Evolutionary conservation across 2,329 filamentous ascomycete species (phyloP).

Genomic region (Emergomyces orientalis): DNA sequence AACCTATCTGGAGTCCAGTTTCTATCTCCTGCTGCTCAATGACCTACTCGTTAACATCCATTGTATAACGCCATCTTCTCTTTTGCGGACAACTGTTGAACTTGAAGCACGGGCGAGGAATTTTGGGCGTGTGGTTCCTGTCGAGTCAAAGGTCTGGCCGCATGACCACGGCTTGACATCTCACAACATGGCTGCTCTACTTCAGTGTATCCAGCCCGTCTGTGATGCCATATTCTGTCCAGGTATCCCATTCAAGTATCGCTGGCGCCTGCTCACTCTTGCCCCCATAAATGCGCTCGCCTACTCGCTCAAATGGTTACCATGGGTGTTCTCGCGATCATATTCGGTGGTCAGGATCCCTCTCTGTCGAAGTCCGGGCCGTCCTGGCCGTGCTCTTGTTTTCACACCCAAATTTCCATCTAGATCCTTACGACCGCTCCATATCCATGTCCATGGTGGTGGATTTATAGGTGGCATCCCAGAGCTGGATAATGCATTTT

Average conservation of each 20-base stretch:
- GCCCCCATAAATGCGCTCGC: conserved; percentile 35
- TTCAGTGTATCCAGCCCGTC: conserved; percentile 11
- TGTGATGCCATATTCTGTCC: conserved; percentile 29
- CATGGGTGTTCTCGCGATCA: conserved; percentile 30
- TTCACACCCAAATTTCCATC: conserved; percentile 22
- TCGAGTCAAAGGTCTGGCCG: too few species aligned
- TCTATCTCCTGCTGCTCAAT: neutral
- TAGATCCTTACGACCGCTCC: conserved; percentile 29
- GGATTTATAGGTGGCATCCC: conserved; percentile 39
- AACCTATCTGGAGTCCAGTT: too few species aligned
- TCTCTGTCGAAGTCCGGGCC: conserved; percentile 17
- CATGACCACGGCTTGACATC: too few species aligned
- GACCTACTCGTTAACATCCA: neutral
- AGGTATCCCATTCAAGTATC: conserved; percentile 31
- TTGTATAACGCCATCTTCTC: neutral
- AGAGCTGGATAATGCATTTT: conserved; percentile 31
- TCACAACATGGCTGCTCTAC: neutral
- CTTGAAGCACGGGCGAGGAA: too few species aligned
- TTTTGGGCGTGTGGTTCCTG: too few species aligned
- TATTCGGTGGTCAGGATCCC: conserved; percentile 31
- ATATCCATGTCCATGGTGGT: conserved; percentile 39
- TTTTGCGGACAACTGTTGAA: neutral
- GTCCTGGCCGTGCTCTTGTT: conserved; percentile 28
- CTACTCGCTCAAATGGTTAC: conserved; percentile 29
- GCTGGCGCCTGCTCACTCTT: conserved; percentile 39